Conservation (phyloP, 768 basidiomycete genomes). For the Mycena epipterygia region DNA sequence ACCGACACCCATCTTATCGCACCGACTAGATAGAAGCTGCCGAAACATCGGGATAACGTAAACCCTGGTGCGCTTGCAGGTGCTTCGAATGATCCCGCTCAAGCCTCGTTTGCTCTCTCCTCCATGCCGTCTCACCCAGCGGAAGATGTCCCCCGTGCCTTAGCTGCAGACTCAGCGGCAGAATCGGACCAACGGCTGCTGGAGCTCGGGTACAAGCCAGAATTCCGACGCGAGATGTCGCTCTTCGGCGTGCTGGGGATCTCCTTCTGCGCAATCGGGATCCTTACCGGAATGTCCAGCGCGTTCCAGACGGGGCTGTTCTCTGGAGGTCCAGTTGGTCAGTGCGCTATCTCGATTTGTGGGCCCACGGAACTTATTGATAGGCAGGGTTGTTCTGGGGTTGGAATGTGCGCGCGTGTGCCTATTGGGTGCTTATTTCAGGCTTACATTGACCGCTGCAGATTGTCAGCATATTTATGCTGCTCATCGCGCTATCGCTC, state of each 20-base stretch:
- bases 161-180: conserved; percentile 24
- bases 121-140: not conserved
- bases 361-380: not conserved
- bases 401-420: conserved; percentile 62
- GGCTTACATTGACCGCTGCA: conserved; percentile 45
- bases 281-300: conserved; percentile 72
- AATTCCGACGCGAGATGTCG: conserved; percentile 72
- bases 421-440: not conserved
- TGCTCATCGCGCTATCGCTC: conserved; percentile 67
- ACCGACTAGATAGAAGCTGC: no score
- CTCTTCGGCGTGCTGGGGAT: conserved; percentile 71
- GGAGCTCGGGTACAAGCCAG: conserved; percentile 67
- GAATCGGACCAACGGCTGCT: conserved; percentile 58
- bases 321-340: conserved; percentile 68
- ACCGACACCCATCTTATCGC: no score
- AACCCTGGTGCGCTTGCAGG: no score
- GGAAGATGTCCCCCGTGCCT: conserved; percentile 23
- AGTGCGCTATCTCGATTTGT: not conserved
- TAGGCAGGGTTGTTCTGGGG: conserved; percentile 65
- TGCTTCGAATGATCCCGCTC: not conserved
- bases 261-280: conserved; percentile 72
- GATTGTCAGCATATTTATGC: conserved; percentile 66
- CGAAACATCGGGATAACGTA: no score
- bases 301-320: conserved; percentile 72
- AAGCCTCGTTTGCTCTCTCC: not conserved